Conservation (phyloP, 768 basidiomycete species). For the Myochromella boudieri region DNA sequence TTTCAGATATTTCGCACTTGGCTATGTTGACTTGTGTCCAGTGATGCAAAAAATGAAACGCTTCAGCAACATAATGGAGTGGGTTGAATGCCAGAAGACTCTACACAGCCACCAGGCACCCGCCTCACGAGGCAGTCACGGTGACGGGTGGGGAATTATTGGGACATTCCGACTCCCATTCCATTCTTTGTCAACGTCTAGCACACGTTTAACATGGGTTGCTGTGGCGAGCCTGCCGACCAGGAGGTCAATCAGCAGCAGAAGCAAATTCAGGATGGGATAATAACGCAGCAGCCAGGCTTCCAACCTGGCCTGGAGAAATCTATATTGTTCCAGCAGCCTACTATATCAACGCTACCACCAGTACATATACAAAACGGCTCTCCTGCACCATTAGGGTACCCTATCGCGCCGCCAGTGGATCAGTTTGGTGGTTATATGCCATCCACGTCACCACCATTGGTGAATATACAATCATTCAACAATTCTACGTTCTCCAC, state of each 20-base stretch:
- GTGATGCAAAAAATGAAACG: too few relatives aligned
- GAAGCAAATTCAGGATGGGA: constrained; percentile 25
- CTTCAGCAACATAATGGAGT: not conserved
- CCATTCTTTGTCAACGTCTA: constrained; percentile 7
- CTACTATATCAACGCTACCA: constrained; percentile 34
- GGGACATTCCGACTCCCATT: constrained; percentile 1
- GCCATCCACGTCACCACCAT: constrained; percentile 16
- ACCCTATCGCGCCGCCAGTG: constrained; percentile 37
- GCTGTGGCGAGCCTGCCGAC: constrained; percentile 55
- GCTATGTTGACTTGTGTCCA: too few relatives aligned
- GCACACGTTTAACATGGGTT: constrained; percentile 59
- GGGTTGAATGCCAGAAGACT: constrained; percentile 8
- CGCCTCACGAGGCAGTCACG: constrained; percentile 3
- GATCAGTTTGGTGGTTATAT: constrained; percentile 30
- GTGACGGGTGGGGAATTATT: constrained; percentile 10
- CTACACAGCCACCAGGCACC: constrained; percentile 27
- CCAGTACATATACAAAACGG: constrained; percentile 19
- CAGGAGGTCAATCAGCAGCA: constrained; percentile 31
- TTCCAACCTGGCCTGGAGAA: constrained; percentile 42
- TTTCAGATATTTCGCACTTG: too few relatives aligned
- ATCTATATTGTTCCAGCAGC: constrained; percentile 38
- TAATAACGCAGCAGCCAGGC: constrained; percentile 54
- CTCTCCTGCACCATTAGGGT: constrained; percentile 27
- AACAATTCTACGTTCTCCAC: constrained; percentile 21
- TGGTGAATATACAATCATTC: constrained; percentile 22